These are phyloP conservation scores for Citrus maxima DNA, from an alignment of 345 rosid species.

Conservation along the genomic window DNA sequence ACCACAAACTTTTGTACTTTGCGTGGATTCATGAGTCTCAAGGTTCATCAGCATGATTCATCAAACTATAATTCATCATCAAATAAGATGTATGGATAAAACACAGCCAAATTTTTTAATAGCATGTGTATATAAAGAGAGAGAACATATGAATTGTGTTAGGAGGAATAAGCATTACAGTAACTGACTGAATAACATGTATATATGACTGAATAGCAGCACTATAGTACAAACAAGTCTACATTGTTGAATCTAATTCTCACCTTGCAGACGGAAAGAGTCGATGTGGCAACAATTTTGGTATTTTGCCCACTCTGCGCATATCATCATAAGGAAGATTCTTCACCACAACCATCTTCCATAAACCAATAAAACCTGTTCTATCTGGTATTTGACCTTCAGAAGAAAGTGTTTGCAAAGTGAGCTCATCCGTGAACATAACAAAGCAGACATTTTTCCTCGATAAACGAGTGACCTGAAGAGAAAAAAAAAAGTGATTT, in stretches of 20 bases:
- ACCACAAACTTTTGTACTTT: neutral
- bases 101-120: neutral
- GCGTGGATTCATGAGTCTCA: neutral
- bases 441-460: constrained; percentile 98
- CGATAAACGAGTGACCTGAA: constrained; percentile 79
- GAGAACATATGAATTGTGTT: neutral
- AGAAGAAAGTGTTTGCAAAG: constrained; percentile 64
- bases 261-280: constrained; percentile 98
- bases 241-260: constrained; percentile 13
- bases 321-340: constrained; percentile 85
- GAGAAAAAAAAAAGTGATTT: constrained; percentile 13
- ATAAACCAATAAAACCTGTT: constrained; percentile 83
- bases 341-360: constrained; percentile 91
- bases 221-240: neutral
- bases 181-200: neutral
- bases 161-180: neutral
- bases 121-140: neutral
- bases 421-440: constrained; percentile 84
- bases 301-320: constrained; percentile 97
- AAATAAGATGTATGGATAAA: neutral
- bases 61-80: neutral
- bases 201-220: neutral
- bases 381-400: constrained; percentile 80
- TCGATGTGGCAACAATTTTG: constrained; percentile 83
- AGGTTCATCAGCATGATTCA: neutral